phyloP scores from a whole-genome alignment of 768 basidiomycete genomes.

The Termitomyces sp. region DNA sequence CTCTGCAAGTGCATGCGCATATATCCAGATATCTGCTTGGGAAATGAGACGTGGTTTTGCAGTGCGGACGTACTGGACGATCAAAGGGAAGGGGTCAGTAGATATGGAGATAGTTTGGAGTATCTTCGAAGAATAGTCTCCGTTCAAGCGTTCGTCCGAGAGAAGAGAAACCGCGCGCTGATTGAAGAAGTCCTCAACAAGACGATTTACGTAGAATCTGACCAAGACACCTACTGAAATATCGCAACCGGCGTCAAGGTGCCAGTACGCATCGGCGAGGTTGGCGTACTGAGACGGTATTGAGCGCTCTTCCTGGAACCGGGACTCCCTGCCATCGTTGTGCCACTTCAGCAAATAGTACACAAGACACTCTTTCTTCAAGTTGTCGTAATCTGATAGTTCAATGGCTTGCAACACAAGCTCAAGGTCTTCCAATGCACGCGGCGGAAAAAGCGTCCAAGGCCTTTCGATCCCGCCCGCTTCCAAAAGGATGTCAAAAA shows the following conservation, averaged over 20 bases:
- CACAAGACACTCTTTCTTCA: slow-evolving; percentile 77
- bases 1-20: slow-evolving; percentile 61
- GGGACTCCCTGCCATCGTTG: slow-evolving; percentile 51
- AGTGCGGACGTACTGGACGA: slow-evolving; percentile 71
- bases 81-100: slow-evolving; percentile 44
- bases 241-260: slow-evolving; percentile 65
- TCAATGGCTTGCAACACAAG: slow-evolving; percentile 58
- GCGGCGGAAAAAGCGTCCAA: slow-evolving; percentile 65
- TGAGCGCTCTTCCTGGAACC: slow-evolving; percentile 45
- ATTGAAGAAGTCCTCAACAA: slow-evolving; percentile 1
- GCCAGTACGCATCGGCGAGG: slow-evolving; percentile 83
- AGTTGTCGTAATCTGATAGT: slow-evolving; percentile 55
- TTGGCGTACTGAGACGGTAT: slow-evolving; percentile 73
- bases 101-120: slow-evolving; percentile 55
- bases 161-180: slow-evolving; percentile 70
- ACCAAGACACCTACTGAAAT: slow-evolving; percentile 46
- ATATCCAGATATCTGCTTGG: slow-evolving; percentile 66
- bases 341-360: slow-evolving; percentile 83
- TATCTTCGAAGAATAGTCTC: slow-evolving; percentile 76
- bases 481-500: slow-evolving; percentile 69
- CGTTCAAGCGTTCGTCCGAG: slow-evolving; percentile 67
- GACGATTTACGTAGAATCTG: neutral
- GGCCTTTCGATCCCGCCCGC: slow-evolving; percentile 57
- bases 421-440: slow-evolving; percentile 44
- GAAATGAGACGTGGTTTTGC: slow-evolving; percentile 67